Conservation (phyloP, 2,329 filamentous ascomycete species). For the Fusarium mangiferae region DNA sequence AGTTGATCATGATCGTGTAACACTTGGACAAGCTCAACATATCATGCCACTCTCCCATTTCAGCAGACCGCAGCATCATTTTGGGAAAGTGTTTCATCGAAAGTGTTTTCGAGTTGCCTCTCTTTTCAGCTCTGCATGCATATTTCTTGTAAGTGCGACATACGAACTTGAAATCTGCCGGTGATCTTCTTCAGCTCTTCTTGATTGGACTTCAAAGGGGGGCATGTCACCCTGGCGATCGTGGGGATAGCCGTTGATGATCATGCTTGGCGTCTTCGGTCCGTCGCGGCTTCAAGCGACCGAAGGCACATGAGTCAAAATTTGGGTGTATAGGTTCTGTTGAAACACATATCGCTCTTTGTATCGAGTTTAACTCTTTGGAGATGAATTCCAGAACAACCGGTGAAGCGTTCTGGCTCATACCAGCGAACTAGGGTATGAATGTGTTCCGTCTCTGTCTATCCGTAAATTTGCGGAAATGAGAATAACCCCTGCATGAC, state of each 20-base stretch:
- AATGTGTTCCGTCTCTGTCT: neutral
- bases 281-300: neutral
- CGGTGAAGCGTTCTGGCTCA: no score
- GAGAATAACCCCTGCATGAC: neutral
- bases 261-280: conserved; percentile 4
- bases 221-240: conserved; percentile 12
- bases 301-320: neutral
- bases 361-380: neutral
- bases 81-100: neutral
- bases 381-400: neutral
- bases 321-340: neutral
- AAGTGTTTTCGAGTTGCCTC: neutral
- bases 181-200: conserved; percentile 34
- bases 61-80: neutral
- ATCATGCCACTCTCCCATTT: neutral
- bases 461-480: neutral
- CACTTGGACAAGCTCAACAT: neutral
- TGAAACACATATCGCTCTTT: neutral
- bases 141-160: neutral
- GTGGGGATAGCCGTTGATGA: conserved; percentile 11
- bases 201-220: neutral
- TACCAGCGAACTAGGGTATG: neutral
- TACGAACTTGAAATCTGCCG: conserved; percentile 1
- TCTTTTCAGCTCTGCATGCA: conserved; percentile 23
- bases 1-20: conserved; percentile 18